These are phyloP conservation scores for Elongisporangium prolatum DNA, from an alignment of 352 stramenopile species.

Conservation along the genomic window DNA sequence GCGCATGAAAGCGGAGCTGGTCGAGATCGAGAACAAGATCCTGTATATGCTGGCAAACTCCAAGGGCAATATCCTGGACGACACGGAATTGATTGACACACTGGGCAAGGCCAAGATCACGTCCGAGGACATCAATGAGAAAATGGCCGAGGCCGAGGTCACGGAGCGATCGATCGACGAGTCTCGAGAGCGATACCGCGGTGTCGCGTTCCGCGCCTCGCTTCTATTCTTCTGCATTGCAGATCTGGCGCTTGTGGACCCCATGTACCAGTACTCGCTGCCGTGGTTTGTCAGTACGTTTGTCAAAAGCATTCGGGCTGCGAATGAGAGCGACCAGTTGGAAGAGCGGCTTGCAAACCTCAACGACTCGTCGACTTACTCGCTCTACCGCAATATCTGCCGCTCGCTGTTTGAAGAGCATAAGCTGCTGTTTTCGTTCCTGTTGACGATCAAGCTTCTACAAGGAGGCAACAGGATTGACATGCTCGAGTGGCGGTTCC, in stretches of 20 bases:
- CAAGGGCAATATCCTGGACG: conserved; percentile 91
- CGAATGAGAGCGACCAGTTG: conserved; percentile 58
- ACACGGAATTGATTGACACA: conserved; percentile 91
- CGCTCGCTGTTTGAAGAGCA: conserved; percentile 92
- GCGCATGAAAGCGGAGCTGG: conserved; percentile 84
- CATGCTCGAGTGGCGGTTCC: conserved; percentile 85
- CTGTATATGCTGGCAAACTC: conserved; percentile 88
- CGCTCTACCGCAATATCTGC: conserved; percentile 93
- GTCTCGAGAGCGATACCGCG: conserved; percentile 81
- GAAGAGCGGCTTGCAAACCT: conserved; percentile 80
- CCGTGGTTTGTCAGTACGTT: conserved; percentile 93
- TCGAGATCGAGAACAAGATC: conserved; percentile 92
- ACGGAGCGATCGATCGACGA: conserved; percentile 90
- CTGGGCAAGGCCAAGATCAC: conserved; percentile 80
- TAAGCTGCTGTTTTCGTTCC: conserved; percentile 92
- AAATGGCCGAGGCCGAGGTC: conserved; percentile 89
- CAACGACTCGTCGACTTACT: conserved; percentile 93
- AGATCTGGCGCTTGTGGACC: conserved; percentile 83
- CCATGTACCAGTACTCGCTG: conserved; percentile 92
- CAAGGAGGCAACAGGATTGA: conserved; percentile 81
- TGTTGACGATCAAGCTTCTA: conserved; percentile 88
- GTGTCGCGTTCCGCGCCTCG: conserved; percentile 83
- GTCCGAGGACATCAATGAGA: conserved; percentile 74
- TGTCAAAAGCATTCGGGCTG: conserved; percentile 82
- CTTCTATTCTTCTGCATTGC: conserved; percentile 92